phyloP scores from a whole-genome alignment of 768 basidiomycete genomes.

The Lentinula detonsa region DNA sequence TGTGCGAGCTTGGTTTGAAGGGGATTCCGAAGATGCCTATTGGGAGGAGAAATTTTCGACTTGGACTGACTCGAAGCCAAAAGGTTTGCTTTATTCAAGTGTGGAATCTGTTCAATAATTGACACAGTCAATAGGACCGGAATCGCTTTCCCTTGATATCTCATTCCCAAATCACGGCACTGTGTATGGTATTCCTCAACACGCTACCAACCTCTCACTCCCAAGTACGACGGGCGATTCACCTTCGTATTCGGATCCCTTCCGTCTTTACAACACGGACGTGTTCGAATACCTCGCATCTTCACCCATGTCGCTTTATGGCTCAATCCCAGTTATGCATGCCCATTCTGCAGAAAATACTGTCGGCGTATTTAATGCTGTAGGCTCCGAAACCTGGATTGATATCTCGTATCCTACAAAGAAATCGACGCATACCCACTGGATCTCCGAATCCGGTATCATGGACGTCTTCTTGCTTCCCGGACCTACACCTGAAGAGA shows the following conservation, averaged over 20 bases:
- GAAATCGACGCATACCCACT: constrained; percentile 82
- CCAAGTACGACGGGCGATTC: constrained; percentile 82
- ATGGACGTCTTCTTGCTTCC: constrained; percentile 92
- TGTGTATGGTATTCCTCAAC: constrained; percentile 96
- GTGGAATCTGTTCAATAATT: neutral
- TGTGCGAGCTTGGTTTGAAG: constrained; percentile 79
- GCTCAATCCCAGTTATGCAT: constrained; percentile 88
- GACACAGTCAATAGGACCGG: constrained; percentile 62
- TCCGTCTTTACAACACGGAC: constrained; percentile 91
- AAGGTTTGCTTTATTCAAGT: constrained; percentile 49
- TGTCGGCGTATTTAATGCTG: constrained; percentile 83
- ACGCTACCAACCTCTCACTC: constrained; percentile 84
- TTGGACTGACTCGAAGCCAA: constrained; percentile 93
- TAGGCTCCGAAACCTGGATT: constrained; percentile 92
- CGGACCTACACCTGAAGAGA: constrained; percentile 75
- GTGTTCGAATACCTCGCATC: constrained; percentile 94
- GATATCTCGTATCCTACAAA: constrained; percentile 71
- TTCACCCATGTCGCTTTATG: constrained; percentile 78
- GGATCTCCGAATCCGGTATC: constrained; percentile 97
- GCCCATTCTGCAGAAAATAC: constrained; percentile 86
- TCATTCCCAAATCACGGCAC: constrained; percentile 88
- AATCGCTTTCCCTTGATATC: constrained; percentile 89
- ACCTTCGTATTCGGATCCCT: constrained; percentile 80
- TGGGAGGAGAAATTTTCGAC: constrained; percentile 88
- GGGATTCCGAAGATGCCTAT: constrained; percentile 72